Evolutionary conservation across 768 basidiomycete species (phyloP).

Genomic region (Tulasnella calospora): DNA sequence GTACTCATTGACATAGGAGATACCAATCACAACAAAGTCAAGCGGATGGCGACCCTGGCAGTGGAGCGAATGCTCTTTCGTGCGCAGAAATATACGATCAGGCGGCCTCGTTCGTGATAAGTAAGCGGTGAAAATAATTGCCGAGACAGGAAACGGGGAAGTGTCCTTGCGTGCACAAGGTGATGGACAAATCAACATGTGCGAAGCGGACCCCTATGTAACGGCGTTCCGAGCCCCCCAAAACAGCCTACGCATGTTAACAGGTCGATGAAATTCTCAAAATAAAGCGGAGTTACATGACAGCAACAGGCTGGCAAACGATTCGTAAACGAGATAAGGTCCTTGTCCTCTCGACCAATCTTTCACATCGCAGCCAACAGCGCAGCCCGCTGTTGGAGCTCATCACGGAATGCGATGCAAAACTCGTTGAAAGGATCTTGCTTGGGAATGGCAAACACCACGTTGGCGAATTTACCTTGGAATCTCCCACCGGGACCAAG

Average conservation of each 20-base stretch:
- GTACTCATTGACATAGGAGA: not conserved
- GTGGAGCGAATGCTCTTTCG: no score
- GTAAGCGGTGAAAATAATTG: no score
- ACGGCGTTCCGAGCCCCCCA: no score
- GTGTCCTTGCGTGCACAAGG: not conserved
- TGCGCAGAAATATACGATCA: no score
- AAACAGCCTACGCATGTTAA: not conserved
- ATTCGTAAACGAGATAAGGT: not conserved
- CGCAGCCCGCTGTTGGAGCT: constrained; percentile 14
- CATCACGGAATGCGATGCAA: constrained; percentile 36
- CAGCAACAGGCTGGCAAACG: not conserved
- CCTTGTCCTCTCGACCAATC: not conserved
- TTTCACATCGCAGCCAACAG: not conserved
- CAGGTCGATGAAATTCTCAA: not conserved
- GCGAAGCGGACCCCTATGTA: not conserved
- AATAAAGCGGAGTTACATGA: not conserved
- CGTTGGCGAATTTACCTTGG: constrained; percentile 51
- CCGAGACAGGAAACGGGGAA: no score
- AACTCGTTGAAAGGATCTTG: constrained; percentile 46
- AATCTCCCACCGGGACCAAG: constrained; percentile 50
- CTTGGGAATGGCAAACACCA: constrained; percentile 67
- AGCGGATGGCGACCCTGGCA: no score
- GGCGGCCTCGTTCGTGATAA: no score
- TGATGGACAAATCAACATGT: not conserved
- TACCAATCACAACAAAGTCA: no score